phyloP scores from a whole-genome alignment of 192 early-diverging fungal genomes.

The Podila horticola region DNA sequence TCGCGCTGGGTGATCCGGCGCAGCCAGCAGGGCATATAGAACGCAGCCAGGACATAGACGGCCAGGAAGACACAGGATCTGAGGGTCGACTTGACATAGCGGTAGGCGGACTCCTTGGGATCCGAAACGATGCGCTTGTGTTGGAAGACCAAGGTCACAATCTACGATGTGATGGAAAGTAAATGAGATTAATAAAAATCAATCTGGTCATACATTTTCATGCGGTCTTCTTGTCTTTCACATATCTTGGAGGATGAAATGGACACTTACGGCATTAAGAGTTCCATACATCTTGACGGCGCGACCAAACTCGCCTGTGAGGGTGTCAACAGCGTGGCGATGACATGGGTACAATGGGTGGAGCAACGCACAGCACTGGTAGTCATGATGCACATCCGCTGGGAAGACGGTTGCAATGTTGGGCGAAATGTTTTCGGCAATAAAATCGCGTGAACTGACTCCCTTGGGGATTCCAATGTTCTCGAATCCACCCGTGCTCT shows the following conservation, averaged over 20 bases:
- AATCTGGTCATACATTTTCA: too few relatives aligned
- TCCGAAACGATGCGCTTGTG: slow-evolving; percentile 46
- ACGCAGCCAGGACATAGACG: slow-evolving; percentile 58
- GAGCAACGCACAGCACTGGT: slow-evolving; percentile 65
- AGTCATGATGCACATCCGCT: slow-evolving; percentile 59
- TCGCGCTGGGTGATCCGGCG: slow-evolving; percentile 63
- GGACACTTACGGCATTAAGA: slow-evolving; percentile 60
- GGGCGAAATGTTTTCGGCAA: slow-evolving; percentile 62
- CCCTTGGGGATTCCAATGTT: slow-evolving; percentile 58
- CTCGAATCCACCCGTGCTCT: slow-evolving; percentile 29
- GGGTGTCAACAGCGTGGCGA: slow-evolving; percentile 46
- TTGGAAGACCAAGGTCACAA: slow-evolving; percentile 58
- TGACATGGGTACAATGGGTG: slow-evolving; percentile 69
- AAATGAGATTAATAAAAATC: background rate
- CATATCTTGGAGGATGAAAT: background rate
- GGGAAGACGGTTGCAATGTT: slow-evolving; percentile 60
- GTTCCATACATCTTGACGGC: slow-evolving; percentile 70
- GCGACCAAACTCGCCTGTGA: slow-evolving; percentile 60
- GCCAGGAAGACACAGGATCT: slow-evolving; percentile 71
- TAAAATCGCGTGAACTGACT: slow-evolving; percentile 59
- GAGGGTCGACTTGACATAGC: slow-evolving; percentile 61
- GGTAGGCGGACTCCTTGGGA: slow-evolving; percentile 53
- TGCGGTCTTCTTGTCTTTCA: too few relatives aligned
- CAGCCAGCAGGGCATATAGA: slow-evolving; percentile 64
- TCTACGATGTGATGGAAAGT: slow-evolving; percentile 23